Conservation (phyloP, 306 rosid species). For the Prunus armeniaca region DNA sequence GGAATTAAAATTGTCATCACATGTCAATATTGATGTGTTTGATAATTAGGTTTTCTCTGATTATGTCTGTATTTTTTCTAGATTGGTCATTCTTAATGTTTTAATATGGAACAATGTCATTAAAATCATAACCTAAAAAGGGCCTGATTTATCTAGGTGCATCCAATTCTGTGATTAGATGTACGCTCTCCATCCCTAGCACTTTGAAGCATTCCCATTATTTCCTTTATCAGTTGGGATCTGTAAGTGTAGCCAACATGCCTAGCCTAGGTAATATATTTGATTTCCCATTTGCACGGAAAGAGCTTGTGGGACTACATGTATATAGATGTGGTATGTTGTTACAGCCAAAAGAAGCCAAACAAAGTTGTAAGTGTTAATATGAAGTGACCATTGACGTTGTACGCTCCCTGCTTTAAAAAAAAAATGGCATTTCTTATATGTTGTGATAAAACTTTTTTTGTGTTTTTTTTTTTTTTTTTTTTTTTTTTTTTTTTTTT, state of each 20-base stretch:
- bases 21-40: background rate
- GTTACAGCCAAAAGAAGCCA: background rate
- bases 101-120: constrained; percentile 12
- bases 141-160: background rate
- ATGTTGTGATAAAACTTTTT: background rate
- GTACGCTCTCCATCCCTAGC: background rate
- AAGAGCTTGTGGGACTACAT: background rate
- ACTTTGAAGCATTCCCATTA: background rate
- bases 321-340: background rate
- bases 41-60: background rate
- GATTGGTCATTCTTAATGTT: background rate
- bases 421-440: constrained; percentile 1
- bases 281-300: background rate
- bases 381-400: background rate
- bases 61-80: background rate
- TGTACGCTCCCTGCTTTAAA: background rate
- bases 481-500: too few species aligned
- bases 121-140: background rate
- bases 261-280: background rate
- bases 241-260: background rate
- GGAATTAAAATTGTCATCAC: background rate
- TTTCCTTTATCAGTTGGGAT: background rate
- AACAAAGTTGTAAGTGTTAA: background rate
- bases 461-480: too few species aligned
- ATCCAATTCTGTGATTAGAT: background rate